phyloP scores from a whole-genome alignment of 139 green algal species.

The Tetradesmus lagerheimii region DNA sequence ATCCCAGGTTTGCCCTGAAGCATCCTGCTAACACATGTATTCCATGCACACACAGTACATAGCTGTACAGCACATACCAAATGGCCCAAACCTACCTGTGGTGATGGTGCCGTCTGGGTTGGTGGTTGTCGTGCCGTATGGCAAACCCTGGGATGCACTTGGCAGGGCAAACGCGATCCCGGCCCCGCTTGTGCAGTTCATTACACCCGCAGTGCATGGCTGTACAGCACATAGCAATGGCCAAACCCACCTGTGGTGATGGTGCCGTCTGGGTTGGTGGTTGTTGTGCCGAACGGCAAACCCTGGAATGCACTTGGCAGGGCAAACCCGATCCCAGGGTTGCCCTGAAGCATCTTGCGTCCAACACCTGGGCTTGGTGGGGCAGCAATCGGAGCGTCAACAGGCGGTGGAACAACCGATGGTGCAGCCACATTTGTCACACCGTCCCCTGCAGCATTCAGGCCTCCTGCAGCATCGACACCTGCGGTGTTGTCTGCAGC shows the following conservation, averaged over 20 bases:
- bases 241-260: not conserved
- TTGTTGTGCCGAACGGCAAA: not conserved
- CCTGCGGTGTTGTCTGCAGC: not conserved
- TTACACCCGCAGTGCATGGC: too few relatives aligned
- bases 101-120: not conserved
- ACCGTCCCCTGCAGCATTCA: too few relatives aligned
- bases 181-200: too few relatives aligned
- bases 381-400: not conserved
- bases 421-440: not conserved
- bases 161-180: not conserved
- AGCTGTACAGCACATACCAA: too few relatives aligned
- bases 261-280: not conserved
- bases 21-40: too few relatives aligned
- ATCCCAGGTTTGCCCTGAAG: not conserved
- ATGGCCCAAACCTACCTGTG: not conserved
- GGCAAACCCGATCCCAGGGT: too few relatives aligned
- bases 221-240: too few relatives aligned
- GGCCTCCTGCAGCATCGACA: not conserved
- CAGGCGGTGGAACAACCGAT: too few relatives aligned
- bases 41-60: too few relatives aligned
- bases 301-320: not conserved
- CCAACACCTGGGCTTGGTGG: not conserved
- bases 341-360: not conserved
- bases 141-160: not conserved
- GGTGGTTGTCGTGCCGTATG: not conserved